A percentile compares a stretch with the other conserved stretches of the same genome.
These are phyloP conservation scores for Citrus reticulata DNA, from an alignment of 345 rosid species.

Conservation along the genomic window DNA sequence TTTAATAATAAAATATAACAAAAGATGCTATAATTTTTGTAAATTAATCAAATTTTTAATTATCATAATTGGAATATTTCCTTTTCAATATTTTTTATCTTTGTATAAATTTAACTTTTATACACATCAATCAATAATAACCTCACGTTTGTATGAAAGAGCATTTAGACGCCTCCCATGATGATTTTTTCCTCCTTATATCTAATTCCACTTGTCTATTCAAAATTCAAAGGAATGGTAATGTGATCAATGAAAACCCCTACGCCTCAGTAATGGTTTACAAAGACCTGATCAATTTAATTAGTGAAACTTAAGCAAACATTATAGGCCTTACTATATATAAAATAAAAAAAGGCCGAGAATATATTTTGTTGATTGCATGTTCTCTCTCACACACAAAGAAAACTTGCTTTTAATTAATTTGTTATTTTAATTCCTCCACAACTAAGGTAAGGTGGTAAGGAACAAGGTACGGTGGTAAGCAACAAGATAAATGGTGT, in stretches of 20 bases:
- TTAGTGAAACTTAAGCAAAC: neutral
- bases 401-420: neutral
- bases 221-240: neutral
- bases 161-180: no score
- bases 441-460: constrained; percentile 22
- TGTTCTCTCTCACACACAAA: neutral
- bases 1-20: no score
- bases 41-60: no score
- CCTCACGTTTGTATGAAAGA: no score
- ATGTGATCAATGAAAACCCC: neutral
- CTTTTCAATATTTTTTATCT: no score
- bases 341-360: neutral
- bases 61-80: no score
- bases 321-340: neutral
- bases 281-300: no score
- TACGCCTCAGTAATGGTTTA: neutral
- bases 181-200: neutral
- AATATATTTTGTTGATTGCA: constrained; percentile 6
- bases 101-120: no score
- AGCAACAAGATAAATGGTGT: neutral
- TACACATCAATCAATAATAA: no score
- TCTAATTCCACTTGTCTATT: neutral
- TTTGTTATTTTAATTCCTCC: constrained; percentile 22
- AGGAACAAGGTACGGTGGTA: constrained; percentile 18
- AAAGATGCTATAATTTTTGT: no score